phyloP scores from a whole-genome alignment of 768 basidiomycete species.

The Aureoboletus auriporus region DNA sequence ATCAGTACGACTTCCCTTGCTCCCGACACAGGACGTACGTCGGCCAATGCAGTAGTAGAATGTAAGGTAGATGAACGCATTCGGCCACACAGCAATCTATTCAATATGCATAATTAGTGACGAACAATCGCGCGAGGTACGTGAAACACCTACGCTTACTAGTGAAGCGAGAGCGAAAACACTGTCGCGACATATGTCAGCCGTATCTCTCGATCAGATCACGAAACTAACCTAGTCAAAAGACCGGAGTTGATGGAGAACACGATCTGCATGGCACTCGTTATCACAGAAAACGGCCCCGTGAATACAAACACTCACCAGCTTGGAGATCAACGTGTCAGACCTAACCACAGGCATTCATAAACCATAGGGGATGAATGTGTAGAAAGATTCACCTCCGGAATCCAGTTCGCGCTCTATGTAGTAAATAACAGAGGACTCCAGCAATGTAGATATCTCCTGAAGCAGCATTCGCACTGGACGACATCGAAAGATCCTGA shows the following conservation, averaged over 20 bases:
- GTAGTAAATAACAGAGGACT: slow-evolving; percentile 44
- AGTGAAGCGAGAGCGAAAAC: slow-evolving; percentile 57
- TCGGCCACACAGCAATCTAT: slow-evolving; percentile 48
- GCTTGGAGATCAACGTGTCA: slow-evolving; percentile 52
- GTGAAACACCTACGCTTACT: slow-evolving; percentile 38
- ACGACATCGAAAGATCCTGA: slow-evolving; percentile 44
- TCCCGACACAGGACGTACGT: slow-evolving; percentile 34
- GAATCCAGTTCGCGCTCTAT: slow-evolving; percentile 51
- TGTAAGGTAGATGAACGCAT: slow-evolving; percentile 57
- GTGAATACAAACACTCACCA: slow-evolving; percentile 20
- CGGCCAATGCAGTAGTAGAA: slow-evolving; percentile 65
- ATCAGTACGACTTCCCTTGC: neutral
- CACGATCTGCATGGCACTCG: slow-evolving; percentile 33
- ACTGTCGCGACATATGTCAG: slow-evolving; percentile 17
- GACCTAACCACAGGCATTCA: slow-evolving; percentile 25
- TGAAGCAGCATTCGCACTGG: slow-evolving; percentile 52
- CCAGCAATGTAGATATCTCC: slow-evolving; percentile 51
- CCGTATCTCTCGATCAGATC: too few species aligned
- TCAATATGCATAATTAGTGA: too few species aligned
- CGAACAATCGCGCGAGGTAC: neutral
- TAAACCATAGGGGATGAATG: neutral
- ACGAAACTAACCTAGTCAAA: slow-evolving; percentile 21
- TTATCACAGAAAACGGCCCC: neutral
- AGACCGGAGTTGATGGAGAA: slow-evolving; percentile 48
- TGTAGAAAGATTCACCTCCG: slow-evolving; percentile 30